Base-by-base conservation (phyloP, 495 filamentous ascomycete genomes). In the Durotheca rogersii region DNA sequence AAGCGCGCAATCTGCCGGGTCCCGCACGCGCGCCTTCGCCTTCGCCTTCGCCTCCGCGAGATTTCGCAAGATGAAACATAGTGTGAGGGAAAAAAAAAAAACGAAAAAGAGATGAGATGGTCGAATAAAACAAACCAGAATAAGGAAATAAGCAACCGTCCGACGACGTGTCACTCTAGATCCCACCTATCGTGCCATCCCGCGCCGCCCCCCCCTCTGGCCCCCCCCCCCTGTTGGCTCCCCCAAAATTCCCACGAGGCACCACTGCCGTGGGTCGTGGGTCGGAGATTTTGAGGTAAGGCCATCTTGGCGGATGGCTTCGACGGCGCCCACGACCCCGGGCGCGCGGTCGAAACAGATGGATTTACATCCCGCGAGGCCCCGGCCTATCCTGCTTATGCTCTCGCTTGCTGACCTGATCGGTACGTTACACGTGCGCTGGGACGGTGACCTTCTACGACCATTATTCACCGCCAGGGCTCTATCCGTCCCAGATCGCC, bases 401-500 rank as follows among this genome's bases (percentile, higher is more conserved):
- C 29, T 17, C 18, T 33, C 46, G 37, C 36, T 37, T 47, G 50
- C 56, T 59, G 43, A 37, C 41, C 21, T 44, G 20, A n/a, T 37
- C 38, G 50, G 50, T 59, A 41, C 46, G 50, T 53, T 50, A 44
- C 50, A 54, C 50, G 12, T 27, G 31, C 35, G 53, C 29, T 42
- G 41, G 17, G 46, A 53, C 49, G 45, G 50, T 59, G 56, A 50
- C 45, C 53, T 41, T 47, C 42, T 42, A 53, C 53, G 55, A 58
- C 49, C 50, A 39, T 37, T 50, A 50, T 59, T 53, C 50, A 54
- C 50, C 56, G 56, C 50, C 35, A 50, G 41, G 41, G 34, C 17
- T 39, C 50, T 54, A 54, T 41, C 41, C 46, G 21, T 31, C 45
- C 41, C 39, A 51, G 44, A 59, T 54, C 56, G 30, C 35, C 46